A percentile compares a stretch with the other conserved stretches of the same genome.
Evolutionary conservation across 176 grass and related monocot species (phyloP).

Genomic region (Lolium multiflorum): DNA sequence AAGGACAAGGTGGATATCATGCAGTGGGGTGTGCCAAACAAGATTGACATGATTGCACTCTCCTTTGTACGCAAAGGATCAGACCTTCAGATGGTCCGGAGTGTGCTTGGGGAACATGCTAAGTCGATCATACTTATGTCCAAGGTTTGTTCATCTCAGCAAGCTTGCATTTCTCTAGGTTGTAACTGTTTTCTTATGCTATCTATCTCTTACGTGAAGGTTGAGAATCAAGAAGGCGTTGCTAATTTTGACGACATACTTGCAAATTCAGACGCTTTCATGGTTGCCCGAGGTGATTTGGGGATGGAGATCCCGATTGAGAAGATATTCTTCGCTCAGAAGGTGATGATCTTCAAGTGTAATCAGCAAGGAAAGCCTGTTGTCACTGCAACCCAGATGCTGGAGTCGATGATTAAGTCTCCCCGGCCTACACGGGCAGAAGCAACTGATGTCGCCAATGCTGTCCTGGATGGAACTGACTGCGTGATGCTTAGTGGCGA

Average conservation of each 20-base stretch:
- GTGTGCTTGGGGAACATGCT: slow-evolving; percentile 72
- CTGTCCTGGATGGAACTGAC: slow-evolving; percentile 82
- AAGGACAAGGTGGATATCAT: slow-evolving; percentile 93
- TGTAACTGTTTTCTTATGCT: slow-evolving; percentile 43
- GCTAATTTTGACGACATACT: slow-evolving; percentile 92
- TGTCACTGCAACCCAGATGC: slow-evolving; percentile 92
- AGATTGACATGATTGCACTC: slow-evolving; percentile 88
- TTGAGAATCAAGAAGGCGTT: slow-evolving; percentile 91
- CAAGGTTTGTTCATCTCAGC: slow-evolving; percentile 58
- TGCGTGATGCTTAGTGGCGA: slow-evolving; percentile 93
- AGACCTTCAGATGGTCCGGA: slow-evolving; percentile 72
- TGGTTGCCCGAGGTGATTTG: slow-evolving; percentile 85
- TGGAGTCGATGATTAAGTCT: slow-evolving; percentile 96
- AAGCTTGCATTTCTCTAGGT: background rate
- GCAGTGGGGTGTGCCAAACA: slow-evolving; percentile 77
- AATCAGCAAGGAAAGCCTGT: slow-evolving; percentile 86
- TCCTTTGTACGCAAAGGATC: slow-evolving; percentile 89
- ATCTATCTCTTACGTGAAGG: slow-evolving; percentile 43
- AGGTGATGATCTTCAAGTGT: slow-evolving; percentile 94
- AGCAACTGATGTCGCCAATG: slow-evolving; percentile 90
- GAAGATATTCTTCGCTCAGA: slow-evolving; percentile 90
- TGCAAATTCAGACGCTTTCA: slow-evolving; percentile 83
- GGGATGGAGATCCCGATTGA: slow-evolving; percentile 95
- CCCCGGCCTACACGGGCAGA: slow-evolving; percentile 81
- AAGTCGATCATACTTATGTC: slow-evolving; percentile 85